Percentiles rank a stretch among this genome's conserved stretches.
These are phyloP conservation scores for Apium graveolens DNA, from an alignment of 129 eudicot genomes.

Conservation along the genomic window DNA sequence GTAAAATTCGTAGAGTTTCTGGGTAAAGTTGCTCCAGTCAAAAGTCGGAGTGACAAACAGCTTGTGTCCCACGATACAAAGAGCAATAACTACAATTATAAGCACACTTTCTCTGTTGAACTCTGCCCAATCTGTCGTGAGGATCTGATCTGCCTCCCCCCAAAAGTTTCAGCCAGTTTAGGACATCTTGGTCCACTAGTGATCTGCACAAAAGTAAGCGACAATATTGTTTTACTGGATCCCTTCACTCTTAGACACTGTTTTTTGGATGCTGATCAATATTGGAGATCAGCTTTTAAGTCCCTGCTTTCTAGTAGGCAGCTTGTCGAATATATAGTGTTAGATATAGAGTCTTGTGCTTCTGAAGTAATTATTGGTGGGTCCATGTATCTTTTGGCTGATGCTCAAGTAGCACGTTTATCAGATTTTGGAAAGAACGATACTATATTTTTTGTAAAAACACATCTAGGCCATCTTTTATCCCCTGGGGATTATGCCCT, in stretches of 20 bases:
- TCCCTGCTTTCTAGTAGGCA: slow-evolving; percentile 13
- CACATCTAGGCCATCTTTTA: slow-evolving; percentile 12
- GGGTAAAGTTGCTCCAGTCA: slow-evolving; percentile 14
- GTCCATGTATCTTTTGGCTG: slow-evolving; percentile 10
- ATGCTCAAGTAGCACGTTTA: slow-evolving; percentile 8
- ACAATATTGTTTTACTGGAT: slow-evolving; percentile 5
- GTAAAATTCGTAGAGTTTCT: slow-evolving; percentile 4
- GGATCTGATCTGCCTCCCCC: slow-evolving; percentile 12
- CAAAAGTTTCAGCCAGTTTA: slow-evolving; percentile 8
- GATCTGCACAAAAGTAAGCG: slow-evolving; percentile 11
- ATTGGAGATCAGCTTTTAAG: slow-evolving; percentile 9
- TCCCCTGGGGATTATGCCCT: slow-evolving; percentile 15
- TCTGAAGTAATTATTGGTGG: slow-evolving; percentile 12
- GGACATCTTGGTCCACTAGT: slow-evolving; percentile 14
- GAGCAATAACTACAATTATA: slow-evolving; percentile 13
- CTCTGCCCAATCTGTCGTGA: slow-evolving; percentile 12
- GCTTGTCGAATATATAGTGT: slow-evolving; percentile 10
- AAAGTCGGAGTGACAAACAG: slow-evolving; percentile 10
- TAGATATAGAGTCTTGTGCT: slow-evolving; percentile 6
- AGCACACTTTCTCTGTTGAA: slow-evolving; percentile 9
- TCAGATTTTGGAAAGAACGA: slow-evolving; percentile 15
- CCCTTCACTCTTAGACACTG: slow-evolving; percentile 12
- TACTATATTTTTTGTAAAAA: slow-evolving; percentile 1
- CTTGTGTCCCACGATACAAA: slow-evolving; percentile 10
- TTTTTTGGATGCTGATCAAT: slow-evolving; percentile 12